These are phyloP conservation scores for Eucalyptus viminalis DNA, from an alignment of 345 rosid species.

Conservation along the genomic window DNA sequence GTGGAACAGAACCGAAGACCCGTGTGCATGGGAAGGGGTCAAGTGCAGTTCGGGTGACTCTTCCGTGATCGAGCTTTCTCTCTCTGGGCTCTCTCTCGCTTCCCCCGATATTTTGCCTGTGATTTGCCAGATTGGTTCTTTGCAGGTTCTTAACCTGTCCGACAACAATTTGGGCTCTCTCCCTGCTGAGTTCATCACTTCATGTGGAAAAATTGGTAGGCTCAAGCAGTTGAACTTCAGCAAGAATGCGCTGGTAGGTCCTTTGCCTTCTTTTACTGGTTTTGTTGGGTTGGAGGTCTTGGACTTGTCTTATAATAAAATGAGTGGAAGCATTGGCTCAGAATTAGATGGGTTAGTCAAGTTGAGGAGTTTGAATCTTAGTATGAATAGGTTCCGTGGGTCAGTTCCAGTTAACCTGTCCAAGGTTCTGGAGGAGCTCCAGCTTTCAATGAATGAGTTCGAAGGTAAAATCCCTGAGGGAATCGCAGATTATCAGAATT, in stretches of 20 bases:
- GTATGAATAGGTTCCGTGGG: constrained; percentile 15
- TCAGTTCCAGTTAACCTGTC: constrained; percentile 32
- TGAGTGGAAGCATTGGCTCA: constrained; percentile 16
- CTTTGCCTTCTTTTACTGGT: constrained; percentile 30
- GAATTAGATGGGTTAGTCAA: constrained; percentile 33
- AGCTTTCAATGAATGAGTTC: constrained; percentile 21
- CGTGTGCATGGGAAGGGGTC: constrained; percentile 57
- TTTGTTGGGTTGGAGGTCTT: constrained; percentile 39
- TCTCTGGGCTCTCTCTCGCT: constrained; percentile 24
- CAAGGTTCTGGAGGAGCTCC: constrained; percentile 21
- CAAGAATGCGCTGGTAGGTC: constrained; percentile 19
- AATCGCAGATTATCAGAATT: constrained; percentile 16
- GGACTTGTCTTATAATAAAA: constrained; percentile 39
- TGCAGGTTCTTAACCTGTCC: constrained; percentile 47
- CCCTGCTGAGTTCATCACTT: constrained; percentile 19
- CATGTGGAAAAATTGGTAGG: constrained; percentile 28
- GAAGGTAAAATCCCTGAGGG: constrained; percentile 28
- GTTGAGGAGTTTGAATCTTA: constrained; percentile 47
- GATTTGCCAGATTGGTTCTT: constrained; percentile 43
- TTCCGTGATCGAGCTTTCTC: constrained; percentile 17
- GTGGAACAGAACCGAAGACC: constrained; percentile 23
- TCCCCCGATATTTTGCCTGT: constrained; percentile 22
- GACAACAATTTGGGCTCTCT: constrained; percentile 33
- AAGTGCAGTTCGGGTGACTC: constrained; percentile 17
- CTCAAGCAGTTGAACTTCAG: constrained; percentile 47